Percentiles rank a stretch among this genome's conserved stretches.
phyloP scores from a whole-genome alignment of 2,329 filamentous ascomycete species.

The Alternaria sp. region DNA sequence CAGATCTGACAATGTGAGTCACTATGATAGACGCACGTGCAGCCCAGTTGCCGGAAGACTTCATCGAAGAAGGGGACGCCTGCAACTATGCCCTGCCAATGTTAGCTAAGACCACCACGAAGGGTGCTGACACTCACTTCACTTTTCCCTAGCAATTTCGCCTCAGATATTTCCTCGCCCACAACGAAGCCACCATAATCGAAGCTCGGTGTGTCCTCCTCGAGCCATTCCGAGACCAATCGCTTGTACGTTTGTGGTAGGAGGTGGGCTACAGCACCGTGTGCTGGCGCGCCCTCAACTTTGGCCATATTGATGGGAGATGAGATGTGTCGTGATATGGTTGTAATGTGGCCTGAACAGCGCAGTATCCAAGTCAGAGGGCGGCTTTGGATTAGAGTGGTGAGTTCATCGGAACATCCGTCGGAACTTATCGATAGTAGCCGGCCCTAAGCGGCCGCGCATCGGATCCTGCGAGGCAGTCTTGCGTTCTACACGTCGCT shows the following conservation, averaged over 20 bases:
- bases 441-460: slow-evolving; percentile 31
- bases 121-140: slow-evolving; percentile 48
- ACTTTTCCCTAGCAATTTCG: slow-evolving; percentile 65
- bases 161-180: slow-evolving; percentile 67
- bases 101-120: background rate
- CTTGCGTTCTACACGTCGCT: background rate
- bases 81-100: slow-evolving; percentile 75
- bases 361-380: background rate
- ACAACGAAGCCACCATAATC: slow-evolving; percentile 98
- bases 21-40: slow-evolving; percentile 62
- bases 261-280: slow-evolving; percentile 73
- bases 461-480: slow-evolving; percentile 4
- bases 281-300: slow-evolving; percentile 62
- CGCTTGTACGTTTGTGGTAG: slow-evolving; percentile 87
- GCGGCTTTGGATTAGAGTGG: slow-evolving; percentile 7
- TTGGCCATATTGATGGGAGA: slow-evolving; percentile 16
- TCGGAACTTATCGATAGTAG: slow-evolving; percentile 16
- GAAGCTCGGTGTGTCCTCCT: slow-evolving; percentile 94
- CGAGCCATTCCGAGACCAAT: slow-evolving; percentile 82
- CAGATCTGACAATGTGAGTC: background rate
- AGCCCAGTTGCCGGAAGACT: slow-evolving; percentile 88
- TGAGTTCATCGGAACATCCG: slow-evolving; percentile 15
- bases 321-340: background rate
- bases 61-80: slow-evolving; percentile 96
- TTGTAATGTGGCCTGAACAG: background rate